phyloP scores from a whole-genome alignment of 768 basidiomycete genomes.

The Lentinula sp. region DNA sequence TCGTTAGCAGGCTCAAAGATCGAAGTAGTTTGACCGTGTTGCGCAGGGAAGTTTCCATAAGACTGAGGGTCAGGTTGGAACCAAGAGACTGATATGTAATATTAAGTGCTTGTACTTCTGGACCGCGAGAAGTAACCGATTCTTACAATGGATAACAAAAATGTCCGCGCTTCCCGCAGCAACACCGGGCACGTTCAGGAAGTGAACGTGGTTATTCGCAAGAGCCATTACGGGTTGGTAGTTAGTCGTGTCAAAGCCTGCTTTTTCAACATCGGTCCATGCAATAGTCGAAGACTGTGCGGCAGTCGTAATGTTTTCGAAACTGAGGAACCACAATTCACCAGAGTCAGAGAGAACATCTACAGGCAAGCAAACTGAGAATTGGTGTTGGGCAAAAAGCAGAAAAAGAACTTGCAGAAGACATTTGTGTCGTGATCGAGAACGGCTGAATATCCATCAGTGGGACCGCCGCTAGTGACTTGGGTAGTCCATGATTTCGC shows the following conservation, averaged over 20 bases:
- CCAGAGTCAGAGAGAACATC: constrained; percentile 60
- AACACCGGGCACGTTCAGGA: constrained; percentile 64
- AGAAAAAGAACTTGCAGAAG: constrained; percentile 50
- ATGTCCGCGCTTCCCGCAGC: constrained; percentile 68
- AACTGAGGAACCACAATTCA: constrained; percentile 64
- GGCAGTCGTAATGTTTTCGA: constrained; percentile 49
- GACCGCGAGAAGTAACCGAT: too few species aligned
- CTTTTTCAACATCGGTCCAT: constrained; percentile 59
- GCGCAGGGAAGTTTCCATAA: constrained; percentile 64
- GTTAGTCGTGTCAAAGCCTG: constrained; percentile 44
- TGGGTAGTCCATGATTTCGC: constrained; percentile 79
- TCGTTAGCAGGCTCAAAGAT: constrained; percentile 50
- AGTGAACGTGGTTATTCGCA: constrained; percentile 84
- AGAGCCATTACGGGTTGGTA: constrained; percentile 76
- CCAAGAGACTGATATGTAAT: constrained; percentile 48
- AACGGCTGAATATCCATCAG: constrained; percentile 68
- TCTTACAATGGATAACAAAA: constrained; percentile 85
- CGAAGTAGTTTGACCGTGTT: constrained; percentile 62
- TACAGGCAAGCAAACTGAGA: constrained; percentile 16
- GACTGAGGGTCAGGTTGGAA: constrained; percentile 69
- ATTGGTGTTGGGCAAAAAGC: neutral
- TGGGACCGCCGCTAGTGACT: constrained; percentile 31
- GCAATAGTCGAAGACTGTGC: constrained; percentile 51
- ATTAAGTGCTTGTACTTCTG: neutral
- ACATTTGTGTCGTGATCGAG: constrained; percentile 94